Conservation (phyloP, 2,329 filamentous ascomycete species). For the Talaromyces sp. region DNA sequence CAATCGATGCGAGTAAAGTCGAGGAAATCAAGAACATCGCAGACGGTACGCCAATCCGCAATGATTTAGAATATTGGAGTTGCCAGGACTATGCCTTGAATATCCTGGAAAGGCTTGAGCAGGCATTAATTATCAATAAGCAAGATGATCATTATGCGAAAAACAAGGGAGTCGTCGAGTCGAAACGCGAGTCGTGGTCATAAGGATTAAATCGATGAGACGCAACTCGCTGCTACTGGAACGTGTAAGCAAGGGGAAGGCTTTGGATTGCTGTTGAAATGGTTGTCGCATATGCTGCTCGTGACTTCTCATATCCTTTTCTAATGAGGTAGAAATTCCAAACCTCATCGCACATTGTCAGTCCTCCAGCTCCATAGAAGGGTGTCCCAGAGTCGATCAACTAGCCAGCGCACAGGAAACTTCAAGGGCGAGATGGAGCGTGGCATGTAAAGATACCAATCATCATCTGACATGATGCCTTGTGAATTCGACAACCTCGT, state of each 20-base stretch:
- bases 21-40: neutral
- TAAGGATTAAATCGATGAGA: neutral
- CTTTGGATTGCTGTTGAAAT: too few species aligned
- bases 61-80: neutral
- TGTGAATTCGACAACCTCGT: slow-evolving; percentile 21
- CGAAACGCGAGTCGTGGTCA: neutral
- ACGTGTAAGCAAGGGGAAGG: neutral
- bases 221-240: neutral
- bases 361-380: neutral
- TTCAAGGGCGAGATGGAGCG: slow-evolving; percentile 25
- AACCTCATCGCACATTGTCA: neutral
- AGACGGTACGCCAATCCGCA: neutral
- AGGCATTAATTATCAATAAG: neutral
- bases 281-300: too few species aligned
- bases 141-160: neutral
- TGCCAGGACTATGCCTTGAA: neutral
- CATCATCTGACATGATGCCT: slow-evolving; percentile 25
- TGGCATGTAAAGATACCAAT: slow-evolving; percentile 33
- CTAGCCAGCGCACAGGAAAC: slow-evolving; percentile 24
- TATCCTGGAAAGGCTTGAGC: neutral
- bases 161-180: neutral
- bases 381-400: slow-evolving; percentile 24
- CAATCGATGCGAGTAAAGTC: neutral
- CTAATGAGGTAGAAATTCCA: neutral
- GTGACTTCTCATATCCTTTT: neutral